These are phyloP conservation scores for Calonectria multiphialidica DNA, from an alignment of 2,329 filamentous ascomycete species.

Conservation along the genomic window DNA sequence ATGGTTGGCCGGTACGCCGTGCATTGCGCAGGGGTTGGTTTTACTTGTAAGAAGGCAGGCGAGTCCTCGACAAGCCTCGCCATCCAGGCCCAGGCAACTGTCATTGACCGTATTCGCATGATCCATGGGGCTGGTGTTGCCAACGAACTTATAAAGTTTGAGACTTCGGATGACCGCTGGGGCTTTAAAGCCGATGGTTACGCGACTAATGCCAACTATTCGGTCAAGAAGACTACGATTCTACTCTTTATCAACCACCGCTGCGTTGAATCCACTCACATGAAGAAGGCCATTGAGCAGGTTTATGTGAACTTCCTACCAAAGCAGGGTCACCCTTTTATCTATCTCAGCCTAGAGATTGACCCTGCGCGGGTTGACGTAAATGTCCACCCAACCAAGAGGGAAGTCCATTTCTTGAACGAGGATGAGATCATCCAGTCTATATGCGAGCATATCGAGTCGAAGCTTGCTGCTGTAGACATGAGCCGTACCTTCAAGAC, in stretches of 20 bases:
- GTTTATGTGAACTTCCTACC: conserved; percentile 89
- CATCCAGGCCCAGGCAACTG: conserved; percentile 78
- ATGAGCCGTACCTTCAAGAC: conserved; percentile 95
- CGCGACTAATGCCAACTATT: conserved; percentile 94
- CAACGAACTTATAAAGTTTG: conserved; percentile 86
- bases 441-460: conserved; percentile 84
- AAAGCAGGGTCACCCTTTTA: conserved; percentile 93
- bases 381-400: conserved; percentile 96
- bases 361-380: conserved; percentile 94
- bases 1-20: conserved; percentile 94
- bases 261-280: conserved; percentile 87
- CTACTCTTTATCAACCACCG: conserved; percentile 97
- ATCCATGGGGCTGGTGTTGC: conserved; percentile 88
- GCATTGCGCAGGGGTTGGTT: conserved; percentile 90
- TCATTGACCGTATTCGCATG: conserved; percentile 87
- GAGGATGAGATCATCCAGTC: conserved; percentile 95
- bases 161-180: conserved; percentile 79
- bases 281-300: conserved; percentile 93
- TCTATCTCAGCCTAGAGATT: conserved; percentile 93
- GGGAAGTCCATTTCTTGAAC: conserved; percentile 96
- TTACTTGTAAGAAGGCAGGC: conserved; percentile 96
- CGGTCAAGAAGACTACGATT: conserved; percentile 88
- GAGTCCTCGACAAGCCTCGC: conserved; percentile 87
- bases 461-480: conserved; percentile 86
- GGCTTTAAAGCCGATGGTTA: conserved; percentile 87